phyloP scores from a whole-genome alignment of 208 protist genomes.

The Acanthamoeba lenticulata region DNA sequence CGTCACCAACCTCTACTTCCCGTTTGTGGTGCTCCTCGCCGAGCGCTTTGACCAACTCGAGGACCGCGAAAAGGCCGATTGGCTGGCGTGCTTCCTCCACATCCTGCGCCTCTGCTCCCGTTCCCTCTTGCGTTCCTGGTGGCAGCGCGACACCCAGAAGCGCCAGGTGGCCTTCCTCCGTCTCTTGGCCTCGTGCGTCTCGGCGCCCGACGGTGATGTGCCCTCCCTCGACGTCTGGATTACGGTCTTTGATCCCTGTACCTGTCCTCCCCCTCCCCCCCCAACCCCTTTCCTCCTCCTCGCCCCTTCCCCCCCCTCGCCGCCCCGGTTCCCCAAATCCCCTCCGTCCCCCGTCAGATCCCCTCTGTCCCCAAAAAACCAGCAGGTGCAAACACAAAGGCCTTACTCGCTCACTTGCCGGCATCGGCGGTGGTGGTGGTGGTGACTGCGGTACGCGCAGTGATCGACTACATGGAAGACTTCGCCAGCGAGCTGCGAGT shows the following conservation, averaged over 20 bases:
- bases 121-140: not conserved
- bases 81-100: conserved; percentile 48
- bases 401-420: too few relatives aligned
- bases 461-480: conserved; percentile 53
- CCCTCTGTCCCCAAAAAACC: too few relatives aligned
- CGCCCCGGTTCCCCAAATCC: not conserved
- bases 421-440: too few relatives aligned
- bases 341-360: not conserved
- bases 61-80: conserved; percentile 27
- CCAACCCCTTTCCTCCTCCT: too few relatives aligned
- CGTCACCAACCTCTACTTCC: conserved; percentile 43
- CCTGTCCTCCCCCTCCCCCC: not conserved
- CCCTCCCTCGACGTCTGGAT: not conserved
- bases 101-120: not conserved
- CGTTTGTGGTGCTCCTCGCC: not conserved
- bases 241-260: not conserved
- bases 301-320: not conserved
- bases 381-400: too few relatives aligned
- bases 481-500: not conserved
- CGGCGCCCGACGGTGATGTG: not conserved
- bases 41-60: not conserved
- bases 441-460: not conserved
- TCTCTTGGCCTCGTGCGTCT: not conserved
- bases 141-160: conserved; percentile 18
- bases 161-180: conserved; percentile 30